Evolutionary conservation across 2,329 filamentous ascomycete species (phyloP), one percentile per base, ranked within the genome.

Genomic region (Cytospora chrysosperma): DNA sequence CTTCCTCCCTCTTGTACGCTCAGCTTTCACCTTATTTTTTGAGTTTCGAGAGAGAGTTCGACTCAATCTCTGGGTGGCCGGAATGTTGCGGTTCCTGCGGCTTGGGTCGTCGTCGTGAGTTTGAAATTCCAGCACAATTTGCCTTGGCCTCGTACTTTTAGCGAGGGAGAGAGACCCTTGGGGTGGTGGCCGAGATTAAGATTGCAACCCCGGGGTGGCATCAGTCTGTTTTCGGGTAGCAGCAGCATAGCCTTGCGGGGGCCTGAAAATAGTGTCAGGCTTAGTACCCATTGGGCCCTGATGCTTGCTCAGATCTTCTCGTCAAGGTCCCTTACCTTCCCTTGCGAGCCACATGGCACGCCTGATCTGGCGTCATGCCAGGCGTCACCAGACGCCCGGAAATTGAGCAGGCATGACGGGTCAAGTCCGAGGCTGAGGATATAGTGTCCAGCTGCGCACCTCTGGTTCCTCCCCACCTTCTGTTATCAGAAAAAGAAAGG

Each of bases 231-330:
- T 47, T 58, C 64, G 54, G 61, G 32, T 55, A 26, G 60, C 56
- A 49, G 60, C 56, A 49, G 64, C 57, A 64, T 28, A 64, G 64
- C 64, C 61, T 37, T 52, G 64, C 61, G 64, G 64, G 64, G 64
- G 64, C 64, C 64, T 66, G 61, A 57, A 52, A 37, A 53, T 54
- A 37, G n/a, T 40, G 40, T 58, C 61, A 58, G 61, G 61, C 61
- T 57, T 56, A 58, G 47, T 58, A 63, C 32, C 51, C 32, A 49
- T 59, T 34, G 47, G 60, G 63, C 56, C 40, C 50, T 51, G 28
- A 53, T 59, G 63, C 59, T 65, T 61, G 49, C 37, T 34, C 53
- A 37, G 56, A 51, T 57, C 62, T 61, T 47, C n/a, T 19, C 53
- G 47, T 40, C 34, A 55, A 54, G 43, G 59, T 56, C 59, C 53